Base-by-base conservation (phyloP, 2,329 filamentous ascomycete genomes). In the Colletotrichum lentis region DNA sequence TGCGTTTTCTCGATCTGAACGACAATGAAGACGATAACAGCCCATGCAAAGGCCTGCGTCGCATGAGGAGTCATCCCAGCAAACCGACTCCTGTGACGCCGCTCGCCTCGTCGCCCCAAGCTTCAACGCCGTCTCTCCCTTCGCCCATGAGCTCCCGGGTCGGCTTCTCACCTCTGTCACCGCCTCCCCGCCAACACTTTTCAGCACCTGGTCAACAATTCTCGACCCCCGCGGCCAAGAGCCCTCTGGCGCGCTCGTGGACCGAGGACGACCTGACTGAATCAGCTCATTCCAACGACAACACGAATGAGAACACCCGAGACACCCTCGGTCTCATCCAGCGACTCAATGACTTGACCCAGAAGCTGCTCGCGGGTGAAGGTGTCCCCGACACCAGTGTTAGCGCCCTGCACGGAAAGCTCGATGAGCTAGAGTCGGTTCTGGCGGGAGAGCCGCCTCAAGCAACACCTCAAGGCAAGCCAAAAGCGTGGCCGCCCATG, bases 301-400 rank as follows among this genome's bases (percentile, higher is more conserved):
- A 50, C 62, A 70, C 55, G 18, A 60, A 46, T 53, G 69, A 24
- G 63, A 69, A 44, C 47, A 64, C 63, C 73, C 80, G 78, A 64
- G 80, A 85, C 69, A 79, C 82, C 27, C 79, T 87, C 61, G 80
- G 56, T 18, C 41, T 69, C 22, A 66, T 85, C 12, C 73, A 76
- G 64, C 77, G 80, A 20, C 72, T 81, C 41, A 79, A 76, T 61
- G 76, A 79, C 52, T 77, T 81, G 35, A 79, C 79, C 5, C 77
- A 78, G 69, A 77, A 78, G 59, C 77, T 81, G 55, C 75, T 78
- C 22, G 73, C 74, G 24, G 62, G 64, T 11, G 76, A 77, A 59
- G 69, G 73, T 22, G 74, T 79, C 20, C 78, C 81, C 54, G 79
- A 81, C 62, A 71, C 74, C 31, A 75, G 74, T 41, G 72, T 82